A percentile compares a stretch with the other conserved stretches of the same genome.
phyloP scores from a whole-genome alignment of 2,329 filamentous ascomycete species.

The Alternaria brassicicola region DNA sequence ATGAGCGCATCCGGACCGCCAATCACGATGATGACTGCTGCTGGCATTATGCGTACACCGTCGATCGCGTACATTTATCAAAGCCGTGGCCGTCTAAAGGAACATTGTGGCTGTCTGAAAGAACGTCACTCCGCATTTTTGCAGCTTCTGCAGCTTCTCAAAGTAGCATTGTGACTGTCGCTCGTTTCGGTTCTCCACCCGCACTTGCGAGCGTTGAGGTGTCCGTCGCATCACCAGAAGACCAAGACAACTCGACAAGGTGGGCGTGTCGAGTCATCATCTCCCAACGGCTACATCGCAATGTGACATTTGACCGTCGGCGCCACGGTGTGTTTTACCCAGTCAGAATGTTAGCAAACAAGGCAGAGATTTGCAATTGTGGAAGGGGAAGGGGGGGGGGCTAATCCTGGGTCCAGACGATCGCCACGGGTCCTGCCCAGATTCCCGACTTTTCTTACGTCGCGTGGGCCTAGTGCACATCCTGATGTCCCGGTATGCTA shows the following conservation, averaged over 20 bases:
- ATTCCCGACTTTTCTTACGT: conserved; percentile 24
- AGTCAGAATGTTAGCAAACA: background rate
- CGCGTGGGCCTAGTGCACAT: conserved; percentile 8
- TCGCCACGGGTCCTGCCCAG: conserved; percentile 29
- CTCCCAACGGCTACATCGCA: conserved; percentile 5
- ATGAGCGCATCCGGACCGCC: background rate
- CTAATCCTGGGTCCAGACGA: conserved; percentile 23
- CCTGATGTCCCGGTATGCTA: conserved; percentile 3
- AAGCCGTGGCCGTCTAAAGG: background rate
- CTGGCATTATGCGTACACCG: conserved; percentile 11
- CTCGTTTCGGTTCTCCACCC: conserved; percentile 1
- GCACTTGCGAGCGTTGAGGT: conserved; percentile 7
- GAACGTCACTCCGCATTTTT: conserved; percentile 25
- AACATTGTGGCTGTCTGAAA: conserved; percentile 36
- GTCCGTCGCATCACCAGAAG: background rate
- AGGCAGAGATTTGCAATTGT: conserved; percentile 18
- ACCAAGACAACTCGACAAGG: background rate
- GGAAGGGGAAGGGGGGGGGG: background rate
- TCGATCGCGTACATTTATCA: conserved; percentile 1
- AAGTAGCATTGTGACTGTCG: background rate
- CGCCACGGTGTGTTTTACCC: background rate
- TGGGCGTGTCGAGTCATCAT: conserved; percentile 13
- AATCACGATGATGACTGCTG: background rate
- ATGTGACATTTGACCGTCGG: conserved; percentile 11
- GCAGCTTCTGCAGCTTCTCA: background rate